Evolutionary conservation across 2,329 filamentous ascomycete genomes (phyloP), one percentile per base, ranked within the genome.

Genomic region (Mariannaea sp.): DNA sequence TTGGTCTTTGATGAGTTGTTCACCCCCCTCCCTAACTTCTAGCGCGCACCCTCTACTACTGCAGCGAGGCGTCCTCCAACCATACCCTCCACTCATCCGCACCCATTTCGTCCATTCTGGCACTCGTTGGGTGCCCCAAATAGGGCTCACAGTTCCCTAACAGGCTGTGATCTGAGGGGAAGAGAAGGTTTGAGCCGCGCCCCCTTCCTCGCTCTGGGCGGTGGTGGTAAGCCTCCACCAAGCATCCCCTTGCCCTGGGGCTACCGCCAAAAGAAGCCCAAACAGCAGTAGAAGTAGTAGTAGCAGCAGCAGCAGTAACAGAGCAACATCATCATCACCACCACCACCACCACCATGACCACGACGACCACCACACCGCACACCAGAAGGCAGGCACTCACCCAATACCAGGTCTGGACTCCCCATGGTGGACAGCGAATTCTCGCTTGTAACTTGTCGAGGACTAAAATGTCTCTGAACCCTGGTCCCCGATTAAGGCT

Each of bases 371-470:
- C n/a, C n/a, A n/a, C 19, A 22, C 19, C 36, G 14, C 36, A 39
- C 6, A 13, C 13, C 32, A 20, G 14, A 20, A 13, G 22, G 17
- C 20, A 6, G 16, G 47, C 52, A 42, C 49, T 58, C 49, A 33
- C 26, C 49, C 45, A 54, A 53, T 61, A 58, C 54, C 49, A 44
- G 60, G 56, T 49, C 60, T 61, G 62, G 58, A 63, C 50, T 49
- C 38, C 53, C 51, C 44, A 41, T 35, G 41, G 51, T 47, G 46
- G 30, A 47, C 56, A 53, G 51, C 42, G 42, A 40, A 49, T 55
- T 56, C 49, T 60, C 43, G 51, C 51, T 54, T 57, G 52, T 57
- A 55, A 55, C 56, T 60, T 49, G 57, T 56, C 48, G 29, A 32
- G 19, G 26, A 44, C 19, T 48, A 36, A 50, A 53, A 50, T 58